phyloP scores from a whole-genome alignment of 2,329 filamentous ascomycete species.

The Fusarium brachygibbosum region DNA sequence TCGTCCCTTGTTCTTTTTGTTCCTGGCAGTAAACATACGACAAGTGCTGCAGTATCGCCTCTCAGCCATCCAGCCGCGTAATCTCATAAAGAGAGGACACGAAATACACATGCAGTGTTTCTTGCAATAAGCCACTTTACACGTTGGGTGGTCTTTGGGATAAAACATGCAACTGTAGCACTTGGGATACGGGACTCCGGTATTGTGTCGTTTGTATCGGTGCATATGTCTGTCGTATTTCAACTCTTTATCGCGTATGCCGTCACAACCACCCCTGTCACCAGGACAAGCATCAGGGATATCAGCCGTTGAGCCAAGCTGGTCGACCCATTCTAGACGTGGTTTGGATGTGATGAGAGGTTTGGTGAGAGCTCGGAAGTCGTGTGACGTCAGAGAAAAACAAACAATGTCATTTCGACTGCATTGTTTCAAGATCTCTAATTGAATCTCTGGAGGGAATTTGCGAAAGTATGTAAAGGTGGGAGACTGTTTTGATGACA shows the following conservation, averaged over 20 bases:
- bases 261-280: neutral
- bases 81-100: conserved; percentile 11
- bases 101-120: conserved; percentile 22
- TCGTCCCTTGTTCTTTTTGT: conserved; percentile 4
- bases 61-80: conserved; percentile 18
- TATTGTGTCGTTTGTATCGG: neutral
- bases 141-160: neutral
- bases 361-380: neutral
- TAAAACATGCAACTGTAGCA: neutral
- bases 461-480: conserved; percentile 6
- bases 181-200: too few species aligned
- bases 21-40: neutral
- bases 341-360: conserved; percentile 1
- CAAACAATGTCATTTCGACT: conserved; percentile 13
- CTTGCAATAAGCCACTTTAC: conserved; percentile 8
- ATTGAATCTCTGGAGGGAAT: conserved; percentile 19
- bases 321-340: conserved; percentile 10
- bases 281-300: neutral
- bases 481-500: neutral
- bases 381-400: neutral
- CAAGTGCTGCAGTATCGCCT: conserved; percentile 12
- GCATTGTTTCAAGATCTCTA: conserved; percentile 7
- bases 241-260: fast-evolving
- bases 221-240: neutral
- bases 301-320: neutral